A percentile compares a stretch with the other conserved stretches of the same genome.
Evolutionary conservation across 352 stramenopile species (phyloP).

Genomic region (Globisporangium cystogenes): DNA sequence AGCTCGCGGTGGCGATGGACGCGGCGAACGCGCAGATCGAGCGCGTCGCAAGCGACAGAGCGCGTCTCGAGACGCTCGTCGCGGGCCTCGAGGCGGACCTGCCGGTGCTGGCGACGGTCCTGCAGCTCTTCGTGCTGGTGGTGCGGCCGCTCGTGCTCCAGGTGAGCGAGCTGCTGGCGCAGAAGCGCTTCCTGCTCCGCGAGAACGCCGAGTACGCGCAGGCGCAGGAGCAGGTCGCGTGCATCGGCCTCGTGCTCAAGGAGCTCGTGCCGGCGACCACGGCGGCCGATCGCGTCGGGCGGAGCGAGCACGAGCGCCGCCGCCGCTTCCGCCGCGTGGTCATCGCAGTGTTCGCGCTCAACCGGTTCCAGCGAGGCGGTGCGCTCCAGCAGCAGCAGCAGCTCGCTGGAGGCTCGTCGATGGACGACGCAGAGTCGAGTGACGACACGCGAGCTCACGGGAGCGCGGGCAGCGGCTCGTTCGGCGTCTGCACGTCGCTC

Average conservation of each 20-base stretch:
- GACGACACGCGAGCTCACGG: neutral
- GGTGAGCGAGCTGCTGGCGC: conserved; percentile 51
- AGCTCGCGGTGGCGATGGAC: conserved; percentile 22
- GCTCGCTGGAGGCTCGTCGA: neutral
- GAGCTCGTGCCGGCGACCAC: conserved; percentile 36
- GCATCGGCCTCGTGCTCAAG: conserved; percentile 49
- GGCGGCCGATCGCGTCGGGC: conserved; percentile 10
- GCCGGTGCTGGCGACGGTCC: conserved; percentile 35
- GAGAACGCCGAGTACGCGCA: conserved; percentile 44
- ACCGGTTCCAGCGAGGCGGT: conserved; percentile 38
- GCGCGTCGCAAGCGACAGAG: conserved; percentile 11
- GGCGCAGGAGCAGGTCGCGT: conserved; percentile 51
- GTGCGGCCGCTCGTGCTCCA: conserved; percentile 56
- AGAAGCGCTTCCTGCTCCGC: conserved; percentile 46
- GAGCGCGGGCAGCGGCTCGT: conserved; percentile 5
- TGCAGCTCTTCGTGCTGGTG: conserved; percentile 56
- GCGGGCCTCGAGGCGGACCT: conserved; percentile 32
- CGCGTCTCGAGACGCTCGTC: conserved; percentile 25
- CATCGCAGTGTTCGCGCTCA: conserved; percentile 63
- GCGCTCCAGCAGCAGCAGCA: conserved; percentile 5
- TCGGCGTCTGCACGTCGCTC: conserved; percentile 36
- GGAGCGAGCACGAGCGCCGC: conserved; percentile 3
- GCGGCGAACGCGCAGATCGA: conserved; percentile 15
- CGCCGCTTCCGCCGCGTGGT: conserved; percentile 42
- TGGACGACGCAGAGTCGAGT: conserved; percentile 3